Base-by-base conservation (phyloP, 495 filamentous ascomycete genomes). In the Monascus purpureus region DNA sequence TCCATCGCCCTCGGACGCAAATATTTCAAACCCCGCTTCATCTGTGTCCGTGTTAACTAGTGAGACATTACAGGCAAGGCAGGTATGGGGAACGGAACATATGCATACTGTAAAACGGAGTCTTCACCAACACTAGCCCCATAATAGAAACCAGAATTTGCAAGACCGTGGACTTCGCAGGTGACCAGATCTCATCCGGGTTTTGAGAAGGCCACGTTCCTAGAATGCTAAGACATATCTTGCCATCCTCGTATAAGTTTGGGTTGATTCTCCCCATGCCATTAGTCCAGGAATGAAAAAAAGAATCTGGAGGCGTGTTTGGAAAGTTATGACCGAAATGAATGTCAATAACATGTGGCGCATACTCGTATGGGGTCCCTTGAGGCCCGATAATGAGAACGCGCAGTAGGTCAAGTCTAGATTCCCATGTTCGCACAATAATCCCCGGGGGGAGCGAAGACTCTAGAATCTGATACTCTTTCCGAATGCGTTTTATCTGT, bases 71-170 rank as follows among this genome's bases (percentile, higher is more conserved):
- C n/a, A n/a, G n/a, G n/a, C n/a, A n/a, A n/a, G n/a, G n/a, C n/a
- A n/a, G n/a, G n/a, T n/a, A n/a, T n/a, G 2, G 25, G 6, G 27
- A 37, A 30, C 5, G 24, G 25, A 3, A 19, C 4, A 26, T 4
- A 55, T n/a, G n/a, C 68, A 46, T 58, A 72, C 68, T 79, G 43
- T 72, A 77, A 40, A 70, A 78, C 2, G 73, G 73, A 34, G 68
- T 60, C 28, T 62, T 57, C 18, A 75, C 68, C 13, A 78, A 45
- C 1, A 78, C 71, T 26, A 78, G 50, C 1, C 68, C 73, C 52
- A 73, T 57, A 14, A 78, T 49, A 29, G 66, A 72, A 7, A 78
- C 70, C 19, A 77, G 43, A 5, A 78, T 51, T 39, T 78, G 73
- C 33, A 78, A 40, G 12, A 77, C 34, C 1, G 63, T 73, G 25